Percentiles rank a stretch among this genome's conserved stretches.
Evolutionary conservation across 305 asterid genomes (phyloP).

Genomic region (Stenogyne calaminthoides): DNA sequence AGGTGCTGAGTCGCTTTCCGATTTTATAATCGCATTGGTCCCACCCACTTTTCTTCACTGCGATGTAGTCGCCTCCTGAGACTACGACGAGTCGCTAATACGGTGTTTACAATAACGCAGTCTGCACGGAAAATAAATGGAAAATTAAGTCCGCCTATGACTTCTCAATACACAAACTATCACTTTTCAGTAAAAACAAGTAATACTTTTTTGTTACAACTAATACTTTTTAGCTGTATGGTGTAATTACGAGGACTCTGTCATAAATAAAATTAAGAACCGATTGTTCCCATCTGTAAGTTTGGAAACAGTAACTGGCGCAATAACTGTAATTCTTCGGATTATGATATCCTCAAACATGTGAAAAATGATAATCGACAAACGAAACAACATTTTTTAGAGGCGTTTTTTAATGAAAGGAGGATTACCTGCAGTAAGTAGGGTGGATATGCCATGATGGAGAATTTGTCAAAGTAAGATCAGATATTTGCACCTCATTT

Average conservation of each 20-base stretch:
- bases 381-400: too few relatives aligned
- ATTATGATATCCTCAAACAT: constrained; percentile 52
- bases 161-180: too few relatives aligned
- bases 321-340: constrained; percentile 55
- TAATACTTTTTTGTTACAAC: too few relatives aligned
- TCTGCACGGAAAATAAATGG: constrained; percentile 32
- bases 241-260: too few relatives aligned
- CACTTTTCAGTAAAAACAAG: too few relatives aligned
- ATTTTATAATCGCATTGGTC: constrained; percentile 61
- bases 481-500: constrained; percentile 55
- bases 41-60: constrained; percentile 88
- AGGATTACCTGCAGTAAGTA: constrained; percentile 60
- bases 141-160: too few relatives aligned
- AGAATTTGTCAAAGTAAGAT: constrained; percentile 60
- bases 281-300: constrained; percentile 87
- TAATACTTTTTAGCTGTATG: neutral
- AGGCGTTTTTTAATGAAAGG: neutral
- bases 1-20: constrained; percentile 58
- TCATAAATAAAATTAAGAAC: constrained; percentile 27
- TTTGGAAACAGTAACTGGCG: constrained; percentile 62
- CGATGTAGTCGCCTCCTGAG: constrained; percentile 83
- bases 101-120: constrained; percentile 70
- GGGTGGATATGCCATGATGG: constrained; percentile 90
- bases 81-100: constrained; percentile 62
- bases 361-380: neutral